These are phyloP conservation scores for Nadsonia commutata DNA, from an alignment of 1,139 yeast species.

Conservation along the genomic window DNA sequence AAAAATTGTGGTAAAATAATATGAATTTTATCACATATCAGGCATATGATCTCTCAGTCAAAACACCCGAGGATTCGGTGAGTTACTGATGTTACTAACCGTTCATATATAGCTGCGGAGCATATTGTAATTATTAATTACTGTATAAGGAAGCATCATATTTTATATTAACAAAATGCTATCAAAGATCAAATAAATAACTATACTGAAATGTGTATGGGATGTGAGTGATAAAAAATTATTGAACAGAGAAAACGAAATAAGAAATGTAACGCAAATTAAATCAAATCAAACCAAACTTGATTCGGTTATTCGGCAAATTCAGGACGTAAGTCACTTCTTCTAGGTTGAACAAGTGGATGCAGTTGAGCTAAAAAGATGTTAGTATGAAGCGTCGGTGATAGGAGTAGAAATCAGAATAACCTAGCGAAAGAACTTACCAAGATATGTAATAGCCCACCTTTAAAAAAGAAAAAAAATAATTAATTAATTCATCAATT, in stretches of 20 bases:
- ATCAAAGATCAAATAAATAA: conserved; percentile 4
- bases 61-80: too few species aligned
- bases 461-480: conserved; percentile 8
- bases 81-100: too few species aligned
- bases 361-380: conserved; percentile 58
- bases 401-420: conserved; percentile 1
- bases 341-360: conserved; percentile 58
- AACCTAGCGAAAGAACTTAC: conserved; percentile 14
- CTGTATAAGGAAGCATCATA: too few species aligned
- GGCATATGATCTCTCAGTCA: too few species aligned
- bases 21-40: too few species aligned
- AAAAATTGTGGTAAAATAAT: too few species aligned
- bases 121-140: too few species aligned
- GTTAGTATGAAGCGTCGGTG: too few species aligned
- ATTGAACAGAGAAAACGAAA: not conserved
- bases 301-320: conserved; percentile 22
- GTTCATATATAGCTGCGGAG: too few species aligned
- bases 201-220: conserved; percentile 3
- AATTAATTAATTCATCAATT: conserved; percentile 1
- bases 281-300: not conserved
- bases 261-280: not conserved
- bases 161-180: not conserved
- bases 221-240: conserved; percentile 1
- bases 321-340: conserved; percentile 60
- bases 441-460: conserved; percentile 77